Conservation (phyloP, 148 eudicot genomes). For the Chenopodium berlandieri region DNA sequence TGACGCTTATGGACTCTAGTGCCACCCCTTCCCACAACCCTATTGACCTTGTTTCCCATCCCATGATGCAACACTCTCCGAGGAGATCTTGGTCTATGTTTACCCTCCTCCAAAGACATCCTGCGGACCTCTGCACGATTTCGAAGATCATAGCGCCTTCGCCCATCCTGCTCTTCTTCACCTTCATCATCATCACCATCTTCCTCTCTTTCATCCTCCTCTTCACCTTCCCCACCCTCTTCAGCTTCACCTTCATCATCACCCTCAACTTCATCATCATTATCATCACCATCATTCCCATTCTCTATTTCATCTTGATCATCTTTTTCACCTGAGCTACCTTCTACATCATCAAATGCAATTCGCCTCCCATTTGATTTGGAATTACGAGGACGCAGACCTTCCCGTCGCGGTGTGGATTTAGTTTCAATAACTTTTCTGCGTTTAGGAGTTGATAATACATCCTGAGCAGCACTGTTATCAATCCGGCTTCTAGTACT, state of each 20-base stretch:
- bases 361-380: conserved; percentile 44
- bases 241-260: conserved; percentile 54
- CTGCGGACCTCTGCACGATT: conserved; percentile 89
- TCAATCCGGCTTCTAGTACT: conserved; percentile 62
- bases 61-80: conserved; percentile 92
- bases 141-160: conserved; percentile 90
- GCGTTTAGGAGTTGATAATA: conserved; percentile 44
- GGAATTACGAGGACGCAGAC: conserved; percentile 80
- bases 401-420: conserved; percentile 74
- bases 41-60: conserved; percentile 76
- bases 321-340: conserved; percentile 65
- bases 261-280: conserved; percentile 57
- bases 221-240: conserved; percentile 49
- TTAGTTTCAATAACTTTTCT: conserved; percentile 39
- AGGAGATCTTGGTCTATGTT: conserved; percentile 91
- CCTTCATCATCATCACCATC: conserved; percentile 87
- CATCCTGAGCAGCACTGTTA: conserved; percentile 52
- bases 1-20: conserved; percentile 89
- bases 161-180: conserved; percentile 85
- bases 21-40: conserved; percentile 90
- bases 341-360: conserved; percentile 70
- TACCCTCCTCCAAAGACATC: conserved; percentile 70
- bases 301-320: conserved; percentile 65
- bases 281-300: conserved; percentile 57
- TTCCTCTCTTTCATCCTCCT: conserved; percentile 57